Evolutionary conservation across 2,329 filamentous ascomycete genomes (phyloP).

Genomic region (Paecilomyces dactylethromorphus): DNA sequence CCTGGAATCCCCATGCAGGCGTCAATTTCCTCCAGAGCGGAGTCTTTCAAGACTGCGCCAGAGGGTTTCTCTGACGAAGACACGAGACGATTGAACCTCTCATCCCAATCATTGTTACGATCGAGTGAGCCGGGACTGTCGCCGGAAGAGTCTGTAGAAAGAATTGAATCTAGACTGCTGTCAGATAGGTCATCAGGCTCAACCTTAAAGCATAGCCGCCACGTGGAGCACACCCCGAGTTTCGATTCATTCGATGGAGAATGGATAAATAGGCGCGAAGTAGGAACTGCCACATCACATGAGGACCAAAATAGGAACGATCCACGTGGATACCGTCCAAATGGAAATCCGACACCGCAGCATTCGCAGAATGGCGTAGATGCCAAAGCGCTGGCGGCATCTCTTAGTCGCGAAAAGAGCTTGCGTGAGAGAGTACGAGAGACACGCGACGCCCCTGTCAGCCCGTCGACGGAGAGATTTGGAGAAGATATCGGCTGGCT

Average conservation of each 20-base stretch:
- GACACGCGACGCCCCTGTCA: conserved; percentile 17
- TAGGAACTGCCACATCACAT: conserved; percentile 10
- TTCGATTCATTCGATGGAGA: conserved; percentile 55
- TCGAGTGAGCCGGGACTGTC: conserved; percentile 10
- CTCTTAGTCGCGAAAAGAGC: conserved; percentile 20
- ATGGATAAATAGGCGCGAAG: conserved; percentile 40
- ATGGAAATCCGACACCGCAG: conserved; percentile 3
- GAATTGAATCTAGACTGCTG: conserved; percentile 21
- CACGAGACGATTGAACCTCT: conserved; percentile 24
- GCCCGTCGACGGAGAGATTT: conserved; percentile 41
- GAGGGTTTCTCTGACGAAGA: conserved; percentile 62
- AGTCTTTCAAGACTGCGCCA: conserved; percentile 66
- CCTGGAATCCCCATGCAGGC: conserved; percentile 49
- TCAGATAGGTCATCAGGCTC: conserved; percentile 6
- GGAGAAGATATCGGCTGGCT: conserved; percentile 47
- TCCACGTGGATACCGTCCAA: conserved; percentile 6
- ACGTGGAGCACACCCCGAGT: conserved; percentile 30
- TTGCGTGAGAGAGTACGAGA: conserved; percentile 27
- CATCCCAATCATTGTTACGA: conserved; percentile 13
- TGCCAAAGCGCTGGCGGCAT: conserved; percentile 13
- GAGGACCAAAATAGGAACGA: not conserved
- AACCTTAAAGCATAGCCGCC: conserved; percentile 14
- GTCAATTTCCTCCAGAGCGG: conserved; percentile 53
- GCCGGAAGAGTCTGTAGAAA: conserved; percentile 11
- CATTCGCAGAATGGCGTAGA: conserved; percentile 6